Evolutionary conservation across 2,329 filamentous ascomycete species (phyloP).

Genomic region (Aureobasidium sp.): DNA sequence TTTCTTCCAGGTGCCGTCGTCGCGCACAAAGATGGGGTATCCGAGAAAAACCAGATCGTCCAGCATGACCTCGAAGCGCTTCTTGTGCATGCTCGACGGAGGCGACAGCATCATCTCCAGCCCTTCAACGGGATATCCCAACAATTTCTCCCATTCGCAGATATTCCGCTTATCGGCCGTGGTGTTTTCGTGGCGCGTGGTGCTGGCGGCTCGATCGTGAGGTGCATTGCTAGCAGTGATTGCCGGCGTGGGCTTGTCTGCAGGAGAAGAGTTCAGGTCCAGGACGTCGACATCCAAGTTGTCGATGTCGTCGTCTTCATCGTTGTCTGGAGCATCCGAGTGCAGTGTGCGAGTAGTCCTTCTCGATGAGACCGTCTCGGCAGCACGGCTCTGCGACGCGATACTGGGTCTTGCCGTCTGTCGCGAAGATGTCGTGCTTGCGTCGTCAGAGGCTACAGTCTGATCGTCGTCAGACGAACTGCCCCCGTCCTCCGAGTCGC

Average conservation of each 20-base stretch:
- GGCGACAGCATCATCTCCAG: slow-evolving; percentile 75
- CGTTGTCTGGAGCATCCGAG: slow-evolving; percentile 16
- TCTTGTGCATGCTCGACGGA: slow-evolving; percentile 67
- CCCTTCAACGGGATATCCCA: slow-evolving; percentile 65
- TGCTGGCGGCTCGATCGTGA: not conserved
- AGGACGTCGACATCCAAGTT: not conserved
- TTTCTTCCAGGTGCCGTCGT: slow-evolving; percentile 66
- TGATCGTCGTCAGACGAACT: slow-evolving; percentile 6
- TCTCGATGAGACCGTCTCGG: not conserved
- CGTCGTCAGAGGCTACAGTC: not conserved
- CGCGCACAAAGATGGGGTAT: slow-evolving; percentile 72
- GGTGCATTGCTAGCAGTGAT: not conserved
- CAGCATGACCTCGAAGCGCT: slow-evolving; percentile 70
- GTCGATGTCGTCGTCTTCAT: slow-evolving; percentile 13
- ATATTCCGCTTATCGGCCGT: slow-evolving; percentile 7
- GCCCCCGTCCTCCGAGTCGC: slow-evolving; percentile 9
- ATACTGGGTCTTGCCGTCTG: slow-evolving; percentile 5
- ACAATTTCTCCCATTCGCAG: slow-evolving; percentile 56
- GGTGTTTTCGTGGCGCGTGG: not conserved
- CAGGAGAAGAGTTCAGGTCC: not conserved
- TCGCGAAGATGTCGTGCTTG: not conserved
- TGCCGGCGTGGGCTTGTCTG: not conserved
- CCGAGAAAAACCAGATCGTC: slow-evolving; percentile 74
- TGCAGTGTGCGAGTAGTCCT: slow-evolving; percentile 14
- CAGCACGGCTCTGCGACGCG: slow-evolving; percentile 5